Evolutionary conservation across 257 asterid species (phyloP).

Genomic region (Ophiorrhiza pumila): DNA sequence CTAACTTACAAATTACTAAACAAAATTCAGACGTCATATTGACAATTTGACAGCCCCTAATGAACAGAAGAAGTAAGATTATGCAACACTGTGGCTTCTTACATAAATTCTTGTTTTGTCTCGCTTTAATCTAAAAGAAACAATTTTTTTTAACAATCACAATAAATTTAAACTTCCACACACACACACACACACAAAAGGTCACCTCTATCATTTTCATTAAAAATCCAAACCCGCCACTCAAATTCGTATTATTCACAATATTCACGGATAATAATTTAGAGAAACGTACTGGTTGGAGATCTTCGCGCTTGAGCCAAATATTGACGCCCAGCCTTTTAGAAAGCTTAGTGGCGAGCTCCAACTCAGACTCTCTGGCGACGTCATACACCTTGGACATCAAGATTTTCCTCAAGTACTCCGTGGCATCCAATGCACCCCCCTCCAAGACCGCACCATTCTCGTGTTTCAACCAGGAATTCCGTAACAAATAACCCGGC

Average conservation of each 20-base stretch:
- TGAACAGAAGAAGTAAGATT: no score
- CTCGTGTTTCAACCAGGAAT: conserved; percentile 17
- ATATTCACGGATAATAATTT: not conserved
- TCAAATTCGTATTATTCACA: not conserved
- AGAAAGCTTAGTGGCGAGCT: conserved; percentile 72
- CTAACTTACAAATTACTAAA: not conserved
- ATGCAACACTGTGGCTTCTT: no score
- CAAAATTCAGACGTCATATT: not conserved
- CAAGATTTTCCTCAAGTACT: conserved; percentile 76
- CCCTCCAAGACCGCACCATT: conserved; percentile 13
- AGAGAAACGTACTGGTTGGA: conserved; percentile 67
- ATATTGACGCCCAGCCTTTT: conserved; percentile 62
- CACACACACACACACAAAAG: no score
- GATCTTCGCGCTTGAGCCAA: conserved; percentile 93
- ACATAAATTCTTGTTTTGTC: not conserved
- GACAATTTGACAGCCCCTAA: no score
- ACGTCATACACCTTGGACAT: conserved; percentile 91
- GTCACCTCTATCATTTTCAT: not conserved
- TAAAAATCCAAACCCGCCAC: not conserved
- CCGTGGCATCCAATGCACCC: conserved; percentile 51
- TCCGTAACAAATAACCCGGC: conserved; percentile 59
- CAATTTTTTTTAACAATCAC: not conserved
- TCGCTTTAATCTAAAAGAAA: not conserved
- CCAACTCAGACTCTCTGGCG: conserved; percentile 81
- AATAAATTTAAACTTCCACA: not conserved